Base-by-base conservation (phyloP, 495 filamentous ascomycete species). In the Corynascus novoguineensis region DNA sequence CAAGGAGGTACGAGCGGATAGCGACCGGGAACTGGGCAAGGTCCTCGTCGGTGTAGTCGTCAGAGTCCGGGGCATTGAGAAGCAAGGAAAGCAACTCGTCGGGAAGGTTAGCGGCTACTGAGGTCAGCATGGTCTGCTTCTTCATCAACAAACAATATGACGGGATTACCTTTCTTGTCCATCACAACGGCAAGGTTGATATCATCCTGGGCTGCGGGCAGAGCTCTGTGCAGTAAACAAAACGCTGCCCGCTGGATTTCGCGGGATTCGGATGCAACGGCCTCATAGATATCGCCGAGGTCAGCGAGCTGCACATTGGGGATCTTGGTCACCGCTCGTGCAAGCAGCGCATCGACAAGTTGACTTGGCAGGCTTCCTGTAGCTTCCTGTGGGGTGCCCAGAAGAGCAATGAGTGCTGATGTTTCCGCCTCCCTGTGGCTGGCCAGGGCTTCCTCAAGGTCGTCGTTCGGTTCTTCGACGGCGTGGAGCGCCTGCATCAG, bases 201-300 rank as follows among this genome's bases (percentile, higher is more conserved):
- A 58, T 95, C 79, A 65, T 93, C 88, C 70, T 97, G 93, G 4
- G 73, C 70, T 0, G 76, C 78, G 1, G 90, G 89, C 25, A 99
- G 82, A 42, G 85, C 81, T 41, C 77, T 78, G 58, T 95, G 88
- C 8, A 99, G 80, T 29, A 97, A 71, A 41, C 83, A 79, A 63
- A 92, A 97, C 1, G 90, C 90, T 11, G 87, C 81, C 25, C 83
- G 83, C 62, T 97, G 92, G 2, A 97, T 79, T 25, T 81, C 68
- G 25, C 78, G 78, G 8, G 88, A 95, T 14, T 86, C 82, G 0
- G 86, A 86, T 37, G 89, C 88, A 12, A 98, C 71, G 8, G 68
- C 32, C 80, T 84, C 22, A 78, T 48, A 79, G 17, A 83, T 63
- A 31, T 87, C 79, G 17, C 78, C 71, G 1, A 88, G 64, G 21